Base-by-base conservation (phyloP, 352 stramenopile species). In the Phytophthora quininea region DNA sequence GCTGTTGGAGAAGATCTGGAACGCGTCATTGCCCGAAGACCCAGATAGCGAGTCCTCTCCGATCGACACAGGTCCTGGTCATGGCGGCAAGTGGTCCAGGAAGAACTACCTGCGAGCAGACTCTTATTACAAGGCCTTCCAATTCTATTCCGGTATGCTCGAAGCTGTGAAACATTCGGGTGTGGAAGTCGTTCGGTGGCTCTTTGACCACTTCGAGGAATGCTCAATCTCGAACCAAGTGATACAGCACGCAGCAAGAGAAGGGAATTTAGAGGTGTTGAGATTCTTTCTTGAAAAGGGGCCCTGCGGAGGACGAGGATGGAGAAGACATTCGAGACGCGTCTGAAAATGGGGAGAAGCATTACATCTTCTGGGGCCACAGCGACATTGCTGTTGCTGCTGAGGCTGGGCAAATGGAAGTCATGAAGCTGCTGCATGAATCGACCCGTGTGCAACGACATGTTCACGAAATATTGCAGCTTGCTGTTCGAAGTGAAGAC, bases 1-100 rank as follows among this genome's bases (percentile, higher is more conserved):
- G 2, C n/a, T 63, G 6, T n/a, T 56, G 14, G 56, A 63, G 7
- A 11, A 14, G 2, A 63, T 55, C 33, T 63, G 45, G 56, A 54
- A 55, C 24, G 12, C 4, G 5, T 56, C 12, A 8, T 24, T 24
- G 19, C 19, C 0, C 19, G 19, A 24, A 24, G 9, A 30, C 12
- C 35, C 57, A 9, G 32, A 51, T 29, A 50, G 8, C 3, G 35
- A 45, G 19, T 15, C 33, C 12, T 63, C 56, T 2, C 46, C 56
- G 1, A 24, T 46, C 12, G 35, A 63, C 24, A 31, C n/a, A 6
- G 56, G 56, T 55, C 33, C 35, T 50, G 46, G 46, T 1, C 11
- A 50, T 24, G 46, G 56, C 1, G 46, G 11, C 4, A 40, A 43
- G 30, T 63, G 56, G 56, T 45, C 56, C 32, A 38, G 56, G 49